These are phyloP conservation scores for Caloboletus firmus DNA, from an alignment of 1,284 basidiomycete species.

Conservation along the genomic window DNA sequence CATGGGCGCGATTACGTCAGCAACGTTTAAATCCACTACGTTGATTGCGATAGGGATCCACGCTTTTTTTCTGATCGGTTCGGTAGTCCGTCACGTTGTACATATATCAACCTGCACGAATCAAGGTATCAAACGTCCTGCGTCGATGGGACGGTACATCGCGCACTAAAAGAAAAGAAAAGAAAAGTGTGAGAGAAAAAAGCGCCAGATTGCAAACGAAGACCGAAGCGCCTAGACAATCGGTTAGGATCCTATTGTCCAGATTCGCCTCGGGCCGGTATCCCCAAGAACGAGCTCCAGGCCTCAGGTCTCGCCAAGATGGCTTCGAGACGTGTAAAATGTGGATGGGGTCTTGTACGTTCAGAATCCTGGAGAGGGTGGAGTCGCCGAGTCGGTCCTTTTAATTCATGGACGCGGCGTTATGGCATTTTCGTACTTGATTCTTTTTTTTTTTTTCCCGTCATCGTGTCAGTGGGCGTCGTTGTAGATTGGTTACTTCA, in stretches of 20 bases:
- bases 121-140: background rate
- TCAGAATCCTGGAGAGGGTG: too few species aligned
- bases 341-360: too few species aligned
- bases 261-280: background rate
- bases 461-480: too few species aligned
- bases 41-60: constrained; percentile 8
- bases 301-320: background rate
- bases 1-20: constrained; percentile 5
- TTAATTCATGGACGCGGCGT: too few species aligned
- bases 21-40: background rate
- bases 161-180: background rate
- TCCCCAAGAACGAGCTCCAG: background rate
- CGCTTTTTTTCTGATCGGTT: constrained; percentile 15
- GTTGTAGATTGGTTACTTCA: too few species aligned
- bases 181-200: background rate
- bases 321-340: background rate
- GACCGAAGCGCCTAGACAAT: background rate
- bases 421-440: too few species aligned
- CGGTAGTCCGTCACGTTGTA: constrained; percentile 6
- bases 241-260: background rate
- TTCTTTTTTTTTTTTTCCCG: too few species aligned
- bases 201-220: too few species aligned
- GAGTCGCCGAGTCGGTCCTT: too few species aligned
- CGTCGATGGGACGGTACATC: background rate
- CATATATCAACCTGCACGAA: background rate